Evolutionary conservation across 768 basidiomycete genomes (phyloP), one percentile per base, ranked within the genome.

Genomic region (Kwoniella pini): DNA sequence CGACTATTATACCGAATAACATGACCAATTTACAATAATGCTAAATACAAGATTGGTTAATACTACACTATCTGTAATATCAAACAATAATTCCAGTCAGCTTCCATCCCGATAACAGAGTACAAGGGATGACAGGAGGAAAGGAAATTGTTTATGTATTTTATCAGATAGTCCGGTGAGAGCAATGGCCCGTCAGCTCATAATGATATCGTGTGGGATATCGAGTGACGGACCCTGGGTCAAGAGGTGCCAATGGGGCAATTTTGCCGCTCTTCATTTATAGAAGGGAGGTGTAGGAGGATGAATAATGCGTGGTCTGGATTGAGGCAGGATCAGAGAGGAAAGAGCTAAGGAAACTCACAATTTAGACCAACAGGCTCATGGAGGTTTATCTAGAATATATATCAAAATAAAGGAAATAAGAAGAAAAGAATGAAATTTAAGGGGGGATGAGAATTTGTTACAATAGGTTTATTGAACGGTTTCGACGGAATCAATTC

Each of bases 181-280:
- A 64, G 62, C 62, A 64, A 52, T 45, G 62, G 57, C 62, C 62
- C 50, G 38, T 50, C 52, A 21, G 26, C 45, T 30, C 45, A 26
- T 38, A n/a, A 60, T 42, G 36, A 51, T 44, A 30, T 44, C 50
- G 39, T 52, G 27, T 22, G 43, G 30, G 40, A 53, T 40, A 53
- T 43, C 30, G 59, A 45, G 27, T 43, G 54, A 54, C 51, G 54
- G 57, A 65, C 69, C 71, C 71, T 73, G 71, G 71, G 71, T 73
- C 71, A 73, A 73, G 71, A 73, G 71, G 71, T 73, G 71, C 71
- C 71, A 73, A 70, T 70, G 69, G 71, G 69, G 71, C 64, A 72
- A 44, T 60, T 59, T 49, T 68, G 64, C 71, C 69, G 67, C 71
- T 73, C 71, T 73, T 73, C 71, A 73, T 63, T 68, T 66, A 62